phyloP scores from a whole-genome alignment of 331 rosid genomes.

The Malus hybrid region DNA sequence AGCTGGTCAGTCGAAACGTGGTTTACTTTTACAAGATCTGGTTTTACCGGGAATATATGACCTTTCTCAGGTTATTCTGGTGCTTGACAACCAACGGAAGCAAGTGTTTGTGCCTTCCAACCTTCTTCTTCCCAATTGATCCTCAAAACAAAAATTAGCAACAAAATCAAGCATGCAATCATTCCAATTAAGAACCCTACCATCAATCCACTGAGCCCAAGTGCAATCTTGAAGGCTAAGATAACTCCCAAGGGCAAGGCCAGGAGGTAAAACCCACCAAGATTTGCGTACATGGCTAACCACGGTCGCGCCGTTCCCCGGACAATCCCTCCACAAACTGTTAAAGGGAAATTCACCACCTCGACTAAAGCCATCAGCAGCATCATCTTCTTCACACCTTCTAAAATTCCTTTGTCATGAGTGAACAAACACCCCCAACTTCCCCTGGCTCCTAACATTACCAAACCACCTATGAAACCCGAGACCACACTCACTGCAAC shows the following conservation, averaged over 20 bases:
- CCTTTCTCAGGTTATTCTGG: neutral
- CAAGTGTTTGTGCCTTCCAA: conserved; percentile 46
- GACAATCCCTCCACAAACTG: conserved; percentile 76
- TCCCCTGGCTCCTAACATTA: conserved; percentile 70
- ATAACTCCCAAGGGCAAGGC: conserved; percentile 64
- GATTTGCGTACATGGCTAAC: conserved; percentile 66
- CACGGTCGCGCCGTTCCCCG: conserved; percentile 73
- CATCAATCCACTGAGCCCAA: conserved; percentile 60
- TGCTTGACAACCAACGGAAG: conserved; percentile 14
- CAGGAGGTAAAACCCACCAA: conserved; percentile 71
- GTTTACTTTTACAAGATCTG: neutral
- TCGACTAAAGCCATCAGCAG: conserved; percentile 66
- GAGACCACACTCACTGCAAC: conserved; percentile 27
- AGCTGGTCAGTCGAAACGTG: neutral
- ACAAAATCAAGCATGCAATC: conserved; percentile 38
- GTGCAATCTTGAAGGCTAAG: conserved; percentile 53
- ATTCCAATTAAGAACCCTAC: conserved; percentile 59
- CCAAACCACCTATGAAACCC: conserved; percentile 48
- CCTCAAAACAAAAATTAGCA: conserved; percentile 51
- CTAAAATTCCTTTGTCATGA: conserved; percentile 39
- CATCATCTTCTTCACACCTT: conserved; percentile 71
- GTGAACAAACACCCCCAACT: conserved; percentile 70
- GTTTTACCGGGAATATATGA: neutral
- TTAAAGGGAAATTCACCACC: conserved; percentile 67
- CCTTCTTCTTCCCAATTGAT: conserved; percentile 73